Conservation (phyloP, 2,329 filamentous ascomycete genomes). For the Scolecobasidium constrictum region DNA sequence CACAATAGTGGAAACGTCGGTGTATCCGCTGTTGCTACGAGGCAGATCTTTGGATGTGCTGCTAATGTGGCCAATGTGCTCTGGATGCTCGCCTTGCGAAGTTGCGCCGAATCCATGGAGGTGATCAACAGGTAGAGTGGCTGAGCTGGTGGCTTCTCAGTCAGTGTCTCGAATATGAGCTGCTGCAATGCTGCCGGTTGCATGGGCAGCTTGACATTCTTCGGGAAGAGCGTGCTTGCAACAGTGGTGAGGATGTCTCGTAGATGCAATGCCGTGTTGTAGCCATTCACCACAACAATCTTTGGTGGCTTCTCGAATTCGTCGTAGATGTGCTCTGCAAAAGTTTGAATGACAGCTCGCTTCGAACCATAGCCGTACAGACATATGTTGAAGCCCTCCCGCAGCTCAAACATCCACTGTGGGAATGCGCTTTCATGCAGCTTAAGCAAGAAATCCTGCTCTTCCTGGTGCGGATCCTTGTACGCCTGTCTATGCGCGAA, state of each 20-base stretch:
- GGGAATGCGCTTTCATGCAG: conserved; percentile 73
- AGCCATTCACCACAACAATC: conserved; percentile 82
- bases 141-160: conserved; percentile 18
- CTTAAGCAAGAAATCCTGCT: conserved; percentile 60
- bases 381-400: conserved; percentile 78
- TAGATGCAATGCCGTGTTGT: conserved; percentile 54
- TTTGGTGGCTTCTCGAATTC: conserved; percentile 31
- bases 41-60: conserved; percentile 56
- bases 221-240: conserved; percentile 47
- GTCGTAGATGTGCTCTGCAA: conserved; percentile 57
- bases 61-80: conserved; percentile 66
- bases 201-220: conserved; percentile 44
- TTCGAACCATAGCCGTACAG: conserved; percentile 93
- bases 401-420: conserved; percentile 87
- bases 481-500: conserved; percentile 57
- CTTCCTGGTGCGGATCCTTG: conserved; percentile 56
- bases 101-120: conserved; percentile 69
- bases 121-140: conserved; percentile 64
- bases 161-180: conserved; percentile 51
- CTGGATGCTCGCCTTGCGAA: conserved; percentile 63
- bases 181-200: conserved; percentile 61
- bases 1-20: conserved; percentile 81
- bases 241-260: conserved; percentile 62
- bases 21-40: conserved; percentile 77
- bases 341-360: conserved; percentile 58